Base-by-base conservation (phyloP, 2,329 filamentous ascomycete genomes). In the Rhynchosporium secalis region DNA sequence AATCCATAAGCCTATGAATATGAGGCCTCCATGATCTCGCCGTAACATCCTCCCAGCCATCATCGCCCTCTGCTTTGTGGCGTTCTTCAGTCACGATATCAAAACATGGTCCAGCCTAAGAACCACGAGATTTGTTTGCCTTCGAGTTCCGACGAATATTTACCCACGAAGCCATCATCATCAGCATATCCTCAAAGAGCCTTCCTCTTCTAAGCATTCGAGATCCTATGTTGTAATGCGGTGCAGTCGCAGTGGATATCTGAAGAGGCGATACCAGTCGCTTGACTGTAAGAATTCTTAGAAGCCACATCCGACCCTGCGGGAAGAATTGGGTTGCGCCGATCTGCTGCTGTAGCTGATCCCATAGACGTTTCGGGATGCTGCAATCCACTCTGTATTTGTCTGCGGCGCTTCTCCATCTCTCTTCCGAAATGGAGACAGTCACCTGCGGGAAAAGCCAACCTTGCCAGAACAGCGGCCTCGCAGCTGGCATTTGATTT, bases 1-100 rank as follows among this genome's bases (percentile, higher is more conserved):
- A 12, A 38, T 62, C 6, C 63, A 55, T 7, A 58, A 52, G 15
- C 59, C 65, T 7, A 67, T 57, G 56, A 67, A 58, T 6, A 59
- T 46, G 26, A n/a, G 29, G 20, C 31, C n/a, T 28, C 29, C 45
- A 36, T n/a, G 5, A 49, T 10, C 7, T 29, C n/a, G 28, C 15
- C 10, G 33, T 58, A 15, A 49, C 31, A 58, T 58, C 56, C 15
- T 15, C 3, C 56, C 56, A 58, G 3, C 31, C 49, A 7, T 48
- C 45, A 2, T n/a, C 33, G 28, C 56, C 57, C 15, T 60, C 61
- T 1, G 28, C 7, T 1, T 47, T 29, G 43, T 63, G 61, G 5
- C 26, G 4, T 6, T 52, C 28, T 15, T 38, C 33, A 6, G 51
- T 60, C 31, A 63, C 56, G 47, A 63, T 43, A 45, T 63, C 61